phyloP scores from a whole-genome alignment of 2,329 filamentous ascomycete species.

The Sporothrix brunneoviolacea region DNA sequence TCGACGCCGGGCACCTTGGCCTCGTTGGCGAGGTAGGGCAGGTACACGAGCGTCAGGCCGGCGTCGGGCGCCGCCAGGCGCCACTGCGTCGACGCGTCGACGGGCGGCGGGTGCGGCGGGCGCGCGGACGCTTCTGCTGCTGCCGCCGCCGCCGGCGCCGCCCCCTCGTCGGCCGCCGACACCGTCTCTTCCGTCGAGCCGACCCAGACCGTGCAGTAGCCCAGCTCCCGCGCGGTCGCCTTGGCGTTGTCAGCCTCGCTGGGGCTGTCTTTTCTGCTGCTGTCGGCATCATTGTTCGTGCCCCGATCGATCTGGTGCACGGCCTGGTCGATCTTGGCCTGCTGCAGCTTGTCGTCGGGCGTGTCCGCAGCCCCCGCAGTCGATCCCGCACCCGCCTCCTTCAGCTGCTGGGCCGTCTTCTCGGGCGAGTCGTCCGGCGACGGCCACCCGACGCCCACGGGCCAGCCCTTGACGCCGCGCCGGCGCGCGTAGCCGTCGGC shows the following conservation, averaged over 20 bases:
- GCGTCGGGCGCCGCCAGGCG: conserved; percentile 68
- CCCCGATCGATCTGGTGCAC: conserved; percentile 24
- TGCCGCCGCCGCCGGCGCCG: conserved; percentile 22
- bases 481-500: conserved; percentile 89
- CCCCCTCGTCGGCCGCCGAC: conserved; percentile 30
- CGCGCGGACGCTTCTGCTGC: conserved; percentile 27
- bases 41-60: conserved; percentile 83
- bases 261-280: conserved; percentile 32
- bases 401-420: conserved; percentile 58
- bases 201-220: conserved; percentile 94
- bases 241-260: conserved; percentile 26
- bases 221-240: conserved; percentile 46
- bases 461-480: conserved; percentile 89
- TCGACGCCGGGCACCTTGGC: conserved; percentile 69
- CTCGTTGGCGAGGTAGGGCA: conserved; percentile 79
- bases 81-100: conserved; percentile 60
- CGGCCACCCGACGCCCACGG: conserved; percentile 90
- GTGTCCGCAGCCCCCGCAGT: conserved; percentile 33
- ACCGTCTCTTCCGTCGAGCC: conserved; percentile 72
- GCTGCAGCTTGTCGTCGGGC: conserved; percentile 55
- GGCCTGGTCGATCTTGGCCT: conserved; percentile 47
- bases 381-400: conserved; percentile 56
- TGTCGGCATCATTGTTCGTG: conserved; percentile 10
- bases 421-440: conserved; percentile 50
- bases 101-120: conserved; percentile 23